Base-by-base conservation (phyloP, 345 rosid genomes). In the Populus nigra region DNA sequence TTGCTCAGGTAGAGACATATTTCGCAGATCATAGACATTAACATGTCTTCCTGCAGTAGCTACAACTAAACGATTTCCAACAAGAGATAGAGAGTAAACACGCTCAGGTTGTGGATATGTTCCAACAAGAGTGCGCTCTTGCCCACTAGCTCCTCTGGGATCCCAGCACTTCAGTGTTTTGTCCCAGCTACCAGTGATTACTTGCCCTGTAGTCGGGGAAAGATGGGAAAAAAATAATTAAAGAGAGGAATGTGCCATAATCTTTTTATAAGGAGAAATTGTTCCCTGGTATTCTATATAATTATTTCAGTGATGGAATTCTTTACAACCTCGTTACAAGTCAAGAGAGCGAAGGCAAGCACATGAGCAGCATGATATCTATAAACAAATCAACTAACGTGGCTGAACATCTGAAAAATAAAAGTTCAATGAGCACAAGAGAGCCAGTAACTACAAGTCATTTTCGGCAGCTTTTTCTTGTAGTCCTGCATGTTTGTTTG, bases 1-100 rank as follows among this genome's bases (percentile, higher is more conserved):
- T 78, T 95, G 98, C 88, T 93, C 98, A 78, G 99, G 98, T 76
- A 92, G 99, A 47, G 98, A 91, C 99, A 95, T 93, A 77, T 93
- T 93, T 65, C 98, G 84, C 70, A 95, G 87, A 78, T 95, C 98
- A 72, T 95, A 95, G 49, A 95, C 89, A 86, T 95, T 95, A 69
- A 95, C 96, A 76, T 93, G 97, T 79, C 97, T 91, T 81, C 98
- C 98, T 68, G 99, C 98, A 72, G 94, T 95, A 72, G 96, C 99
- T 74, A 93, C 99, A 31, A 93, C 99, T 69, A 95, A 76, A 79
- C 91, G 96, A 63, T 93, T 92, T 61, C 99, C 98, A 82, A 90
- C 98, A 65, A 92, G 93, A 73, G 98, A 95, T 43, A 93, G 76
- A 8, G 99, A 95, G 87, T 95, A 91, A 69, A 95, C 98, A 78